Evolutionary conservation across 257 asterid genomes (phyloP), one percentile per base, ranked within the genome.

Genomic region (Solanum bulbocastanum): DNA sequence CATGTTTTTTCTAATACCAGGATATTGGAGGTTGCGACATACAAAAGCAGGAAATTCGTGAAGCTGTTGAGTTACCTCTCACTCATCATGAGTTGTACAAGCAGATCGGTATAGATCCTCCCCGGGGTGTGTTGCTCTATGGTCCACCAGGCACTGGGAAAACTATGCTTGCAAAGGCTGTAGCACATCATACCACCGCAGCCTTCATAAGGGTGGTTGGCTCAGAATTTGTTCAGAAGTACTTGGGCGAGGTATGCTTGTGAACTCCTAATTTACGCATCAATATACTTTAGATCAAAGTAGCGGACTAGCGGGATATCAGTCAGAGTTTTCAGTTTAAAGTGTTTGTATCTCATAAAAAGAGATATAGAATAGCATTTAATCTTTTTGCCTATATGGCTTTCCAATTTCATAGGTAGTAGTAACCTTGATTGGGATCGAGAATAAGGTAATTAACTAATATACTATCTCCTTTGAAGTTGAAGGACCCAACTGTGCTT

Each of bases 121-220:
- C 98, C 22, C 98, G 98, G 84, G 98, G 98, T 81, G 98, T 95
- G 68, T 93, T 95, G 90, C 96, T 95, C 60, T 95, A 95, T 88
- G 98, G 98, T 74, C 98, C 98, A 2, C 98, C 98, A 60, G 98
- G 98, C 69, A 95, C 98, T 60, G 98, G 98, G 68, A 95, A 94
- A 91, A 95, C 98, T 49, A 95, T 95, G 98, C 98, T 94, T 83
- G 98, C 98, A 0, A 95, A 95, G 91, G 98, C 98, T 88, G 98
- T 95, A 78, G 98, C 98, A 12, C 92, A 93, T 90, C 98, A 94
- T 88, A 95, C 98, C 10, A 95, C 98, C 18, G 98, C 96, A 10
- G 93, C 98, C 87, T 95, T 95, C 92, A 95, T 95, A 84, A 91
- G 98, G 90, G 98, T 95, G 79, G 98, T 95, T 84, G 98, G 98